Conservation (phyloP, 768 basidiomycete genomes). For the Termitomyces sp. region DNA sequence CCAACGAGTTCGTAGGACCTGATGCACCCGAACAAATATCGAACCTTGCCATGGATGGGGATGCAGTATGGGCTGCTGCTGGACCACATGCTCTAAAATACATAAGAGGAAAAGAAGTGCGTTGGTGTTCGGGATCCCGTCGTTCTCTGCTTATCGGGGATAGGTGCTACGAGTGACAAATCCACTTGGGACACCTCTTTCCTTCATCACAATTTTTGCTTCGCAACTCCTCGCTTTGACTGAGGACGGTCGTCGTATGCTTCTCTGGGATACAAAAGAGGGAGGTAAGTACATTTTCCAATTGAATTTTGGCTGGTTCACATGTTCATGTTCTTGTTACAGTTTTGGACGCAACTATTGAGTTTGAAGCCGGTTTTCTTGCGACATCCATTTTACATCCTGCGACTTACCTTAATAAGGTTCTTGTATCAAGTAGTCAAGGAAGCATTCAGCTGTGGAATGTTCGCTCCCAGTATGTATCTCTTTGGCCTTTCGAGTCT, state of each 20-base stretch:
- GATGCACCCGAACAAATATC: slow-evolving; percentile 70
- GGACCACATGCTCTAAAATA: slow-evolving; percentile 72
- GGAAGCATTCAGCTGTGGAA: slow-evolving; percentile 94
- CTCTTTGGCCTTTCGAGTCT: not conserved
- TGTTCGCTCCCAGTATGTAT: slow-evolving; percentile 66
- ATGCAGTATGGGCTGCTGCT: slow-evolving; percentile 78
- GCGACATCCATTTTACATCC: slow-evolving; percentile 89
- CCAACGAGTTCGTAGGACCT: slow-evolving; percentile 53
- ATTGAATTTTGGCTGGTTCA: not conserved
- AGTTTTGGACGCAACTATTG: slow-evolving; percentile 64
- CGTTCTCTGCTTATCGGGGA: not conserved
- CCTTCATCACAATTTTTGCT: slow-evolving; percentile 75
- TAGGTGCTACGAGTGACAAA: slow-evolving; percentile 59
- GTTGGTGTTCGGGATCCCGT: slow-evolving; percentile 5
- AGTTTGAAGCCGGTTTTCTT: slow-evolving; percentile 79
- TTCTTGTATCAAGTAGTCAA: slow-evolving; percentile 76
- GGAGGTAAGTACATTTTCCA: slow-evolving; percentile 35
- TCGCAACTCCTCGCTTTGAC: slow-evolving; percentile 73
- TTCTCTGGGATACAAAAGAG: slow-evolving; percentile 66
- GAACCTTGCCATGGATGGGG: slow-evolving; percentile 75
- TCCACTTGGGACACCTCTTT: slow-evolving; percentile 54
- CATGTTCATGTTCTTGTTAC: slow-evolving; percentile 3
- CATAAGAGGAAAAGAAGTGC: slow-evolving; percentile 82
- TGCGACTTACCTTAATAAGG: slow-evolving; percentile 94
- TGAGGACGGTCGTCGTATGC: slow-evolving; percentile 70